A percentile compares a stretch with the other conserved stretches of the same genome.
phyloP scores from a whole-genome alignment of 208 protist genomes.

The Trypanosoma boissoni region DNA sequence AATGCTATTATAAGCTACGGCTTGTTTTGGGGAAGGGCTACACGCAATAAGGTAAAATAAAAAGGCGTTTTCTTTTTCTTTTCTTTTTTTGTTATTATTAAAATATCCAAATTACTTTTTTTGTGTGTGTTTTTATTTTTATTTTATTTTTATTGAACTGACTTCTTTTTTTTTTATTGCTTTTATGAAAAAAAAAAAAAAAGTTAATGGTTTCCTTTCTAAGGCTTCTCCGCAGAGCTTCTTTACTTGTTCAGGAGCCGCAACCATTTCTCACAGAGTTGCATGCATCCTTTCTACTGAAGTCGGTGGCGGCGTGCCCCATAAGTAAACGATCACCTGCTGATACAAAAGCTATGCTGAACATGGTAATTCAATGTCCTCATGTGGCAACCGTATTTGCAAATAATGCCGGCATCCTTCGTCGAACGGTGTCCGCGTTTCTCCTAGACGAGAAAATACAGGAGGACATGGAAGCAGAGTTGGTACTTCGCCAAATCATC shows the following conservation, averaged over 20 bases:
- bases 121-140: conserved; percentile 2
- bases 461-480: conserved; percentile 8
- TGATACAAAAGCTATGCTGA: conserved; percentile 18
- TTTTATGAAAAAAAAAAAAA: not conserved
- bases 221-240: conserved; percentile 16
- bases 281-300: conserved; percentile 5
- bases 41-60: no score
- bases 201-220: conserved; percentile 24
- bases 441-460: not conserved
- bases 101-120: no score
- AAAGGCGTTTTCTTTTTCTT: no score
- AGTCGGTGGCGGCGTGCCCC: not conserved
- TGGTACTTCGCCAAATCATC: not conserved
- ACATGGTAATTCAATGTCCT: conserved; percentile 15
- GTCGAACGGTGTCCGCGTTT: conserved; percentile 1
- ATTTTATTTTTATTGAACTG: conserved; percentile 2
- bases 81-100: no score
- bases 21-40: no score
- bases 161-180: conserved; percentile 10
- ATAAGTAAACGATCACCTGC: not conserved
- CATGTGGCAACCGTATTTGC: conserved; percentile 14
- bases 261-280: conserved; percentile 12
- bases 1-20: no score
- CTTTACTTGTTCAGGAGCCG: conserved; percentile 7
- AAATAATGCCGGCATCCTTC: not conserved